Conservation (phyloP, 805 yeast genomes). For the Ogataea chonburiensis region DNA sequence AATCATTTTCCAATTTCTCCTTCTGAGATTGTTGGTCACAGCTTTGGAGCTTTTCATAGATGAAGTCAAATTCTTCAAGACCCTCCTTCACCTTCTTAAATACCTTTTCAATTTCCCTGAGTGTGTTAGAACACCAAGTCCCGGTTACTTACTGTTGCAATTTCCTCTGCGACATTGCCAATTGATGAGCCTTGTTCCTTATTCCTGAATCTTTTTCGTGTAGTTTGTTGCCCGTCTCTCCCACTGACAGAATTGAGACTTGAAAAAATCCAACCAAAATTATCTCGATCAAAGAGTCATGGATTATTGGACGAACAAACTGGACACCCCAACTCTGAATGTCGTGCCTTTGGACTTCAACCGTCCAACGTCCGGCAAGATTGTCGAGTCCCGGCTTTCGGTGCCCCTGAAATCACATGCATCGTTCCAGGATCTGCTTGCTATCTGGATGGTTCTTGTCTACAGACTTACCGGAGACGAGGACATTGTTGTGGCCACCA, state of each 20-base stretch:
- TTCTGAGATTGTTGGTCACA: slow-evolving; percentile 85
- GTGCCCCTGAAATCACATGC: slow-evolving; percentile 30
- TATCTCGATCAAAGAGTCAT: slow-evolving; percentile 19
- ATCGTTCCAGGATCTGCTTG: slow-evolving; percentile 52
- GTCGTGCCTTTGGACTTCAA: slow-evolving; percentile 86
- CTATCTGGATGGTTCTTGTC: slow-evolving; percentile 68
- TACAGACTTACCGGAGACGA: slow-evolving; percentile 91
- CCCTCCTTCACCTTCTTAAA: slow-evolving; percentile 93
- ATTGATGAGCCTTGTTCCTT: slow-evolving; percentile 4
- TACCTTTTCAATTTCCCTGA: slow-evolving; percentile 83
- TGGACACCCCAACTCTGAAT: slow-evolving; percentile 81
- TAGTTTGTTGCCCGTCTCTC: slow-evolving; percentile 3
- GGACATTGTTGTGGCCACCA: slow-evolving; percentile 83
- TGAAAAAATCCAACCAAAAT: slow-evolving; percentile 4
- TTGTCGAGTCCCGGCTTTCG: slow-evolving; percentile 57
- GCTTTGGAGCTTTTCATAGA: slow-evolving; percentile 79
- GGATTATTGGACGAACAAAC: slow-evolving; percentile 59
- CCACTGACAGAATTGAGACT: slow-evolving; percentile 4
- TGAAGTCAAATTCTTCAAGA: slow-evolving; percentile 75
- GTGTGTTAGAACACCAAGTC: slow-evolving; percentile 6
- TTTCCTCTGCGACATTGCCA: slow-evolving; percentile 47
- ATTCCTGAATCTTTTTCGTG: slow-evolving; percentile 6
- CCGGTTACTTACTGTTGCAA: slow-evolving; percentile 44
- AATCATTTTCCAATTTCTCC: slow-evolving; percentile 88
- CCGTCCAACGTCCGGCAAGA: slow-evolving; percentile 67